A percentile compares a stretch with the other conserved stretches of the same genome.
Conservation (phyloP, 2,329 filamentous ascomycete genomes). For the Fusarium bulbicola region DNA sequence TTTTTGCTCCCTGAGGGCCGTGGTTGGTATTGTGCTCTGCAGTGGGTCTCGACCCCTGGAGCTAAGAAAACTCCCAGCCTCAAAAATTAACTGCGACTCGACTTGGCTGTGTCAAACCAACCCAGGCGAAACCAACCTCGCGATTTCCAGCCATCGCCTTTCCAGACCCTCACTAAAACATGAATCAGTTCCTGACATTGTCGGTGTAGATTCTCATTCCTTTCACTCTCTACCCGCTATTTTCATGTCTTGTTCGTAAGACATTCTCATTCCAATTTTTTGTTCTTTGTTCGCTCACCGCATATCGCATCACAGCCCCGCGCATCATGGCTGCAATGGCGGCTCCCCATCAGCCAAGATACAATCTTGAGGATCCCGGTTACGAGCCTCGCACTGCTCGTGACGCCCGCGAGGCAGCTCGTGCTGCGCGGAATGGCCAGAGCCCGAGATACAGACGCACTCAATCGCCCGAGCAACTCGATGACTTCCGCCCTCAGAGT, state of each 20-base stretch:
- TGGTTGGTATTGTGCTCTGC: not conserved
- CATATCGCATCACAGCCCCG: too few relatives aligned
- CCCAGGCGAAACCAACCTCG: constrained; percentile 21
- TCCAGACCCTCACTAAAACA: constrained; percentile 24
- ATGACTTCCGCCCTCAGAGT: constrained; percentile 38
- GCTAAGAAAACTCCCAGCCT: not conserved
- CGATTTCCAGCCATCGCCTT: constrained; percentile 34
- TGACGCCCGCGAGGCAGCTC: constrained; percentile 38
- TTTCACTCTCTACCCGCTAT: not conserved
- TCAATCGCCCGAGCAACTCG: constrained; percentile 38
- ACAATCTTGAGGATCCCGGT: constrained; percentile 30
- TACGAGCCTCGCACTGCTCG: constrained; percentile 38
- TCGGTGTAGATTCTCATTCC: not conserved
- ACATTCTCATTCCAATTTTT: not conserved
- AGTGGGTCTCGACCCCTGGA: constrained; percentile 4
- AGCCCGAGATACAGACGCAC: constrained; percentile 39
- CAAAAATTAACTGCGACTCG: not conserved
- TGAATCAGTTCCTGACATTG: not conserved
- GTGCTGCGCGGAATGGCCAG: constrained; percentile 36
- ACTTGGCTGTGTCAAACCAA: not conserved
- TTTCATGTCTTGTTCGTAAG: not conserved
- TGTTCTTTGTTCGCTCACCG: not conserved
- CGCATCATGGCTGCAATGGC: constrained; percentile 30
- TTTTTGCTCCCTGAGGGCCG: not conserved
- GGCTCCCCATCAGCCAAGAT: constrained; percentile 28